Percentiles rank a stretch among this genome's conserved stretches.
Evolutionary conservation across 2,329 filamentous ascomycete genomes (phyloP).

Genomic region (Alternaria dauci): DNA sequence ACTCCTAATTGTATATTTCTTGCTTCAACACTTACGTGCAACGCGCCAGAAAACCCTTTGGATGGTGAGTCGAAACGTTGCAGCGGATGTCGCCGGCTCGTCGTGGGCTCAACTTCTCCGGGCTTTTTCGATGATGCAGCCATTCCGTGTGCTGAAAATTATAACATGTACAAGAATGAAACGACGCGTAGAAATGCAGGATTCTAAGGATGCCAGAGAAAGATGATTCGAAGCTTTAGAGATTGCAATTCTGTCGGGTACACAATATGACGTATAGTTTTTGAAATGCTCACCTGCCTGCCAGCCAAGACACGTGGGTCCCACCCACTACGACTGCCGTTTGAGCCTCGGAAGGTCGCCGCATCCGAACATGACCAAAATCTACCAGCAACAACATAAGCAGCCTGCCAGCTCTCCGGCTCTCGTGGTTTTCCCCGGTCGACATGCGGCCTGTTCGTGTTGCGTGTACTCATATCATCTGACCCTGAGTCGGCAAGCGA

Average conservation of each 20-base stretch:
- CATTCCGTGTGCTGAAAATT: slow-evolving; percentile 6
- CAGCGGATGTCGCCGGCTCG: slow-evolving; percentile 63
- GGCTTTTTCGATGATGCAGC: slow-evolving; percentile 2
- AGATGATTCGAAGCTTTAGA: not conserved
- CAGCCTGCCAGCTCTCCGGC: not conserved
- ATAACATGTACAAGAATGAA: not conserved
- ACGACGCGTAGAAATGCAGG: not conserved
- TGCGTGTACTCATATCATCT: slow-evolving; percentile 6
- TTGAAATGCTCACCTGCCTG: slow-evolving; percentile 1
- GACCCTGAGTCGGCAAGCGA: slow-evolving; percentile 8
- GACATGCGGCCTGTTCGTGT: not conserved
- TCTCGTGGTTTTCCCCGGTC: not conserved
- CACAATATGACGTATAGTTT: slow-evolving; percentile 20
- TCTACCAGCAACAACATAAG: slow-evolving; percentile 1
- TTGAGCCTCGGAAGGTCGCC: slow-evolving; percentile 22
- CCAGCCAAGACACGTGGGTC: slow-evolving; percentile 25
- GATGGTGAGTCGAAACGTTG: slow-evolving; percentile 73
- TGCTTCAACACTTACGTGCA: slow-evolving; percentile 59
- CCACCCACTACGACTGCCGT: slow-evolving; percentile 2
- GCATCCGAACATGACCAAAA: slow-evolving; percentile 8
- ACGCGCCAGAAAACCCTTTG: slow-evolving; percentile 66
- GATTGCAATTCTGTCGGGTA: not conserved
- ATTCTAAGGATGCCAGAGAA: not conserved
- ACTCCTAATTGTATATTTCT: not conserved
- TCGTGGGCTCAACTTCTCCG: slow-evolving; percentile 22